Evolutionary conservation across 139 green algal species (phyloP).

Genomic region (Spirogloea muscicola): DNA sequence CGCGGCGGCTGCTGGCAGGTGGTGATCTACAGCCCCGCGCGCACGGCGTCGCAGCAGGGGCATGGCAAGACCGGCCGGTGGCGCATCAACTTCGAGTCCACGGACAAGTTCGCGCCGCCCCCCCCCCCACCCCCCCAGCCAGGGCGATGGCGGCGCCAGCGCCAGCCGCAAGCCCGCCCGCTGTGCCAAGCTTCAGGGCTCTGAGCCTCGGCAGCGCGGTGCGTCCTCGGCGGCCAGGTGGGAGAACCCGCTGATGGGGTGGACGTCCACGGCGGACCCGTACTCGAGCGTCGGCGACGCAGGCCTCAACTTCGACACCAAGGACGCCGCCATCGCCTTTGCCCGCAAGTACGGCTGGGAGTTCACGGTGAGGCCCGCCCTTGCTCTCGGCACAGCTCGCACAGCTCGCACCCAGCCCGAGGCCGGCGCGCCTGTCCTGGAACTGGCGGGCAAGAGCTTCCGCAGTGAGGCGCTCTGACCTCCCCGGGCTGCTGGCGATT

Average conservation of each 20-base stretch:
- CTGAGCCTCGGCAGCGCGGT: no score
- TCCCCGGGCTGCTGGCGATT: no score
- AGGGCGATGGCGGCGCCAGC: no score
- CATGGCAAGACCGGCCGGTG: constrained; percentile 9
- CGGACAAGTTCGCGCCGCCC: no score
- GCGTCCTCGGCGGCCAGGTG: constrained; percentile 61
- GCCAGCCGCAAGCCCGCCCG: no score
- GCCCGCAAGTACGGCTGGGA: constrained; percentile 61
- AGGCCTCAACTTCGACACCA: constrained; percentile 57
- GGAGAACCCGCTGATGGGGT: constrained; percentile 94
- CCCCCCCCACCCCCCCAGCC: no score
- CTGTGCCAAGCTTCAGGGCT: no score
- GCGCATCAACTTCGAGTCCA: constrained; percentile 38
- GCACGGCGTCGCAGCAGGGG: constrained; percentile 26
- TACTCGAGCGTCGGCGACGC: constrained; percentile 38
- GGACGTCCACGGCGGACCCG: constrained; percentile 89
- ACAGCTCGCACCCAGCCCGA: background rate
- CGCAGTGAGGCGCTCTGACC: background rate
- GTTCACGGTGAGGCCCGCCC: constrained; percentile 58
- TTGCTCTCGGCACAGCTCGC: background rate
- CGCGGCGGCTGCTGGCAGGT: constrained; percentile 15
- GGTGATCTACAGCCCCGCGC: constrained; percentile 28
- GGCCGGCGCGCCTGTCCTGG: background rate
- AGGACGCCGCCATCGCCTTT: constrained; percentile 72
- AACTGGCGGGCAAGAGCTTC: background rate